Percentiles rank a stretch among this genome's conserved stretches.
These are phyloP conservation scores for Raphidocelis subcapitata DNA, from an alignment of 139 green algal genomes.

Conservation along the genomic window DNA sequence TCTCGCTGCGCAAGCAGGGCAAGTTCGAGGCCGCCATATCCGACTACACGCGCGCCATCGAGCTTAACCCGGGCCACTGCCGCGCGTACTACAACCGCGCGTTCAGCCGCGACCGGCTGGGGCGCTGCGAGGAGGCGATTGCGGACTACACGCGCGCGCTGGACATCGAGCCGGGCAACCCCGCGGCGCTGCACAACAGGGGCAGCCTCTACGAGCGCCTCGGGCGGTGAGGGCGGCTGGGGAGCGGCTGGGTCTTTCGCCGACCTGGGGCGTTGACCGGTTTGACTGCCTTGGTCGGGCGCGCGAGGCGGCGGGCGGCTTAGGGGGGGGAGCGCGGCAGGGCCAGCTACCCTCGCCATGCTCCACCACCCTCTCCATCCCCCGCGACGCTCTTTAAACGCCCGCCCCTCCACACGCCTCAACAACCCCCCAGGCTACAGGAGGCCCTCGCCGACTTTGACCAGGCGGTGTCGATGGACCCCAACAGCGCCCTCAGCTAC, in stretches of 20 bases:
- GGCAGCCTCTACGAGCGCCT: constrained; percentile 66
- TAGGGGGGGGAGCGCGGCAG: not conserved
- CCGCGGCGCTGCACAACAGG: constrained; percentile 75
- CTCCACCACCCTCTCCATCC: no score
- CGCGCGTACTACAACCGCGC: constrained; percentile 82
- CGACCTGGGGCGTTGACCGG: not conserved
- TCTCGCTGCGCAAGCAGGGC: constrained; percentile 80
- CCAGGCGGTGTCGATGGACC: constrained; percentile 41
- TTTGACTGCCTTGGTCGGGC: not conserved
- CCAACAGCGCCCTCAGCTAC: constrained; percentile 40
- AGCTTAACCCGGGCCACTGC: constrained; percentile 69
- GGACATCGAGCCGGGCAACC: constrained; percentile 71
- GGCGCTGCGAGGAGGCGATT: constrained; percentile 47
- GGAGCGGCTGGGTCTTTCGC: not conserved
- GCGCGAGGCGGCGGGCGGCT: not conserved
- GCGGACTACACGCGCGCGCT: constrained; percentile 72
- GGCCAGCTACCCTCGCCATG: no score
- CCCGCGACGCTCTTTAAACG: no score
- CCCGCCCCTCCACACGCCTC: no score
- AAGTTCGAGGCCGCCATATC: constrained; percentile 66
- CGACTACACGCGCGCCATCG: constrained; percentile 80
- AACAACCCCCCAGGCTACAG: constrained; percentile 36
- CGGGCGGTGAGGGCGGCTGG: constrained; percentile 34
- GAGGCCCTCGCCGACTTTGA: constrained; percentile 61
- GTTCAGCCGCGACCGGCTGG: constrained; percentile 55